Conservation (phyloP, 306 rosid species). For the Cucurbita argyrosperma region DNA sequence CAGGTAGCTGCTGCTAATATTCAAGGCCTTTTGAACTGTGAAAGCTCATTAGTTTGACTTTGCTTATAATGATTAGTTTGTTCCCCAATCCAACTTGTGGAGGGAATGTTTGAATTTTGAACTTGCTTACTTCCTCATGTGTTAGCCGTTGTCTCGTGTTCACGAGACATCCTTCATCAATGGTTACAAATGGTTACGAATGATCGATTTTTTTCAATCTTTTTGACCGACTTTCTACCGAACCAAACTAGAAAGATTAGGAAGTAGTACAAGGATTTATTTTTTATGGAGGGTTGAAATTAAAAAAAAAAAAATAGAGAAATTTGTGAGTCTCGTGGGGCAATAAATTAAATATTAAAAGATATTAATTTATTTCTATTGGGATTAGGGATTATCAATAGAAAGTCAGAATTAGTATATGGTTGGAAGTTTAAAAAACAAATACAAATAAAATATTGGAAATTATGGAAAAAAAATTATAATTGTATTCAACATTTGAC, state of each 20-base stretch:
- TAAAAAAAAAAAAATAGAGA: not conserved
- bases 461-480: too few species aligned
- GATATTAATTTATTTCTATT: not conserved
- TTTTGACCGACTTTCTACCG: too few species aligned
- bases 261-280: too few species aligned
- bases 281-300: not conserved
- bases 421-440: not conserved
- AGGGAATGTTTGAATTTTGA: slow-evolving; percentile 14
- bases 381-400: not conserved
- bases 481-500: too few species aligned
- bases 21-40: not conserved
- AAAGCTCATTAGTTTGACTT: not conserved
- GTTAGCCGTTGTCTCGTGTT: too few species aligned
- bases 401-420: not conserved
- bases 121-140: slow-evolving; percentile 8
- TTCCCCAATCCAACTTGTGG: slow-evolving; percentile 6
- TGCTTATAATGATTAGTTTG: not conserved
- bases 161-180: too few species aligned
- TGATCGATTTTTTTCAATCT: too few species aligned
- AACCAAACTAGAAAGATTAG: too few species aligned
- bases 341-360: slow-evolving; percentile 4
- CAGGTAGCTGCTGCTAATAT: slow-evolving; percentile 7
- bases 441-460: not conserved
- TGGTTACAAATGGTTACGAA: too few species aligned
- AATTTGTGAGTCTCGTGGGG: slow-evolving; percentile 7